phyloP scores from a whole-genome alignment of 768 basidiomycete genomes.

The Mycena indigotica region DNA sequence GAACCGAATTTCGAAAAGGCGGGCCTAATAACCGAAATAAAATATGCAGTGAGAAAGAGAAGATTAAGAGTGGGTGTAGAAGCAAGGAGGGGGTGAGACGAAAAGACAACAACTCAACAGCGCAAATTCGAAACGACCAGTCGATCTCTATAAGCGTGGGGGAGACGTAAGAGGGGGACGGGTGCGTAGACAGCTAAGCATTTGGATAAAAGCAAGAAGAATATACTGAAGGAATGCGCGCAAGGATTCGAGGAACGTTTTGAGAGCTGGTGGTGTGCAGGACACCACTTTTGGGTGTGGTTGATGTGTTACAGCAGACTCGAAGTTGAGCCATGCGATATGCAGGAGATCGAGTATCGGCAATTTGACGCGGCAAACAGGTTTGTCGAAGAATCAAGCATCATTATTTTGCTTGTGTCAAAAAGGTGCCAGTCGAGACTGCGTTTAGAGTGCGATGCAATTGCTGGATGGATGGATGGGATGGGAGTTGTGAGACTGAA shows the following conservation, averaged over 20 bases:
- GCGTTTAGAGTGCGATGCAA: conserved; percentile 17
- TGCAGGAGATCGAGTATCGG: too few relatives aligned
- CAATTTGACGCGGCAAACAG: too few relatives aligned
- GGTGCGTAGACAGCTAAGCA: neutral
- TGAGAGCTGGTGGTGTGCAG: conserved; percentile 2
- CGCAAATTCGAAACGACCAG: conserved; percentile 11
- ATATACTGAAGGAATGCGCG: neutral
- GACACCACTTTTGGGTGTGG: neutral
- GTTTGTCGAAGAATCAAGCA: too few relatives aligned
- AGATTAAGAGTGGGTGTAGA: conserved; percentile 1
- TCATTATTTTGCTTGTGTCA: neutral
- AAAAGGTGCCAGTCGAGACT: conserved; percentile 3
- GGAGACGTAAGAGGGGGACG: neutral
- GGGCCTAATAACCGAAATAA: neutral
- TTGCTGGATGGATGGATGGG: conserved; percentile 10
- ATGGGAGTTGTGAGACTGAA: conserved; percentile 9
- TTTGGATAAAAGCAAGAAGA: neutral
- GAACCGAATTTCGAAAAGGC: neutral
- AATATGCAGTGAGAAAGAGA: neutral
- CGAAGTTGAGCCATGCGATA: too few relatives aligned
- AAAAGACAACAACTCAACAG: neutral
- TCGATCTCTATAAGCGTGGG: conserved; percentile 13
- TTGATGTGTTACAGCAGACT: too few relatives aligned
- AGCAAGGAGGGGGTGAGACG: conserved; percentile 11
- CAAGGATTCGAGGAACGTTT: neutral